Conservation (phyloP, 2,329 filamentous ascomycete genomes). For the Ascochyta rabiei region DNA sequence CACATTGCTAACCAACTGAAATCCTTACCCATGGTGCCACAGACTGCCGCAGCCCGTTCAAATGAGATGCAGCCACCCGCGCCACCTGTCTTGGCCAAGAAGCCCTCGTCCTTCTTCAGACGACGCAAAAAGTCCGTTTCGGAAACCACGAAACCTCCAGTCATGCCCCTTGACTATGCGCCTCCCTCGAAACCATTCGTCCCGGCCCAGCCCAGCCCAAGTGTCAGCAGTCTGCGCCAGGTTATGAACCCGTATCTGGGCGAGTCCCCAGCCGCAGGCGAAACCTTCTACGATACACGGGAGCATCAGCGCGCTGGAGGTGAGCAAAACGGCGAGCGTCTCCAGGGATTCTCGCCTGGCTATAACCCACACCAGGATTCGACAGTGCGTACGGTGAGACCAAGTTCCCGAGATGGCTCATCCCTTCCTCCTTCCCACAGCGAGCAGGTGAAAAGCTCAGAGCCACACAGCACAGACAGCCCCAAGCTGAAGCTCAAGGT, state of each 20-base stretch:
- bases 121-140: conserved; percentile 87
- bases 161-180: conserved; percentile 55
- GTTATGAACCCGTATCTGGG: conserved; percentile 85
- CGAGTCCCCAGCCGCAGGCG: conserved; percentile 33
- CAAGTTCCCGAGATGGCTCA: conserved; percentile 49
- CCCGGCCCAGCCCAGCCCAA: conserved; percentile 50
- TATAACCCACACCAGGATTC: conserved; percentile 76
- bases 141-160: conserved; percentile 68
- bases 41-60: conserved; percentile 31
- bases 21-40: conserved; percentile 38
- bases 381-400: conserved; percentile 69
- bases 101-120: conserved; percentile 92
- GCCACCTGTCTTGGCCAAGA: conserved; percentile 71
- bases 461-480: conserved; percentile 33
- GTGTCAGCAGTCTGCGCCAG: conserved; percentile 80
- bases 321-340: conserved; percentile 45
- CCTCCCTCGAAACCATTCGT: conserved; percentile 35
- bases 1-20: conserved; percentile 58
- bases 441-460: conserved; percentile 34
- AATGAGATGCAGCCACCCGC: conserved; percentile 31
- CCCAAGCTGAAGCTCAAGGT: conserved; percentile 51
- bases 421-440: conserved; percentile 31
- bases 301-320: conserved; percentile 35
- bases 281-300: conserved; percentile 36
- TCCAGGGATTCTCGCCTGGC: conserved; percentile 73